Evolutionary conservation across 2,329 filamentous ascomycete species (phyloP).

Genomic region (Phoma sp.): DNA sequence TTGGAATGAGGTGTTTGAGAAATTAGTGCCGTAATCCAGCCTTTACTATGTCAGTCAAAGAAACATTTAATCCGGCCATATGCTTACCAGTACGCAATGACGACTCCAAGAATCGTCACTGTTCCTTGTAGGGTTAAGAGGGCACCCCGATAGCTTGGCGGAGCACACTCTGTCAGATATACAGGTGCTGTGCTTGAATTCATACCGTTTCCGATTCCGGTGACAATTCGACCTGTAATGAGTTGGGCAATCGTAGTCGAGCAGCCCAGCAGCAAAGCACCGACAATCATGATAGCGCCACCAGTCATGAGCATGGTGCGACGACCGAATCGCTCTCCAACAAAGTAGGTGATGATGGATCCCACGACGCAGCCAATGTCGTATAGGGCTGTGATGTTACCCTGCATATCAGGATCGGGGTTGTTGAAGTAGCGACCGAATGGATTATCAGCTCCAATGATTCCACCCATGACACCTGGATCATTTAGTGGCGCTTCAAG

Average conservation of each 20-base stretch:
- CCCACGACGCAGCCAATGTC: slow-evolving; percentile 41
- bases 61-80: neutral
- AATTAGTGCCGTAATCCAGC: slow-evolving; percentile 19
- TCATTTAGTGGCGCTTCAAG: neutral
- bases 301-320: slow-evolving; percentile 34
- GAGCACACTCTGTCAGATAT: slow-evolving; percentile 18
- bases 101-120: slow-evolving; percentile 56
- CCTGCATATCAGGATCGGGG: slow-evolving; percentile 49
- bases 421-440: slow-evolving; percentile 51
- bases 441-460: slow-evolving; percentile 51
- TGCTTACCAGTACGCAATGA: slow-evolving; percentile 56
- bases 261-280: slow-evolving; percentile 30
- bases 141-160: slow-evolving; percentile 49
- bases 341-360: slow-evolving; percentile 31
- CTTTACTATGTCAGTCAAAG: slow-evolving; percentile 1
- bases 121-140: slow-evolving; percentile 60
- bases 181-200: slow-evolving; percentile 22
- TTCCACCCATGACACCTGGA: slow-evolving; percentile 43
- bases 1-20: slow-evolving; percentile 8
- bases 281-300: slow-evolving; percentile 36
- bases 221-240: slow-evolving; percentile 45
- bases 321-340: slow-evolving; percentile 36
- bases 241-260: slow-evolving; percentile 33
- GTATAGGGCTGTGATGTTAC: slow-evolving; percentile 46
- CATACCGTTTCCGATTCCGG: slow-evolving; percentile 46